Base-by-base conservation (phyloP, 2,329 filamentous ascomycete species). In the Colletotrichum sp. region DNA sequence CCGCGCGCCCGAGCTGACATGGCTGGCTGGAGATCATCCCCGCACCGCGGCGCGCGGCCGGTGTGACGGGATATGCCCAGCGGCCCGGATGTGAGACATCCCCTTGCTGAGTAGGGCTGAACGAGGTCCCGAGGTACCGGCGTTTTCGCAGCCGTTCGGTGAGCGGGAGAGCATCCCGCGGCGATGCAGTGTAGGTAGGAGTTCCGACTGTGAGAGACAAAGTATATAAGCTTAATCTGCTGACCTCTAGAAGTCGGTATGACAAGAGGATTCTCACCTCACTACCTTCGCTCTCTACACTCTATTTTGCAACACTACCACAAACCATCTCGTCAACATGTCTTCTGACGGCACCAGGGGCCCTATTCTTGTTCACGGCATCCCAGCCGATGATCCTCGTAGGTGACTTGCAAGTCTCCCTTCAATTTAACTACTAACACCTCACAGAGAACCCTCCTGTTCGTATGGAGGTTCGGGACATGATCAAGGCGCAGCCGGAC, bases 401-500 rank as follows among this genome's bases (percentile, higher is more conserved):
- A 8, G 12, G 64, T 49, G 9, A 9, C 21, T 13, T 26, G 9
- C 10, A 18, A 24, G 7, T 24, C n/a, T n/a, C n/a, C 10, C 18
- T 12, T 10, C 15, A 28, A 2, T 26, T 13, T 1, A 10, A 6
- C 39, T 6, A 0, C 59, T 73, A 8, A 76, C 21, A 24, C 2
- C 9, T 10, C 3, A 36, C 5, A 76, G 73, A 30, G 30, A 68
- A 39, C 18, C 73, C 70, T 10, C 73, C 73, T 26, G 64, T 76
- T 8, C 73, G 73, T 5, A 49, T 76, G 57, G 73, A 76, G 44
- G 73, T 76, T 5, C 70, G 73, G 15, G 73, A 76, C 26, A 74
- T 76, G 73, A 76, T 76, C 26, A 76, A 69, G 34, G 28, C 66
- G 18, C 64, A 73, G 3, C 73, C 75, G 12, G 75, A 76, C 5